These are phyloP conservation scores for Spizellomyces punctatus DNA, from an alignment of 192 early-diverging fungal species.

Conservation along the genomic window DNA sequence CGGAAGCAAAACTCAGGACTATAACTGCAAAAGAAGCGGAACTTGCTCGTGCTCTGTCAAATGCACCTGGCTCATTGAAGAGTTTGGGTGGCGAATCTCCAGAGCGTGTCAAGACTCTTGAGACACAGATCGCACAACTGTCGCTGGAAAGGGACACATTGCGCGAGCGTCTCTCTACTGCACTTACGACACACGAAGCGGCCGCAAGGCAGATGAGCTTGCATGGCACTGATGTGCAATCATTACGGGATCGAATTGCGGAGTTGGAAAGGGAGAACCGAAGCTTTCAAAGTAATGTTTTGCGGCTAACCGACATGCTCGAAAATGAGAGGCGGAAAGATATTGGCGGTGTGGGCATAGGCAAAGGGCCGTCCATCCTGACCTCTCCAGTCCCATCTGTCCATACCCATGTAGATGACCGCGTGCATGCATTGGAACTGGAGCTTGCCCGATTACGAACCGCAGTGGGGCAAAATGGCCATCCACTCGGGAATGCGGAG, in stretches of 20 bases:
- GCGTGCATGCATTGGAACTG: not conserved
- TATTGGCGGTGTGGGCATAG: not conserved
- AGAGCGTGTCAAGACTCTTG: not conserved
- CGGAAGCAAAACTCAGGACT: not conserved
- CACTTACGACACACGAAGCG: not conserved
- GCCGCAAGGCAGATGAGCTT: not conserved
- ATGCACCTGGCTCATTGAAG: not conserved
- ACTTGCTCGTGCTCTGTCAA: not conserved
- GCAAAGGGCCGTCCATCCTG: not conserved
- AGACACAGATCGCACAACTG: not conserved
- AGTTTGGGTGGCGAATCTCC: not conserved
- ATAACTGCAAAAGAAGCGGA: not conserved
- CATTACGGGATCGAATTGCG: not conserved
- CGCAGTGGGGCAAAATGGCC: not conserved
- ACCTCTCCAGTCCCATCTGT: not conserved
- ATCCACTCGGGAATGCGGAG: too few relatives aligned
- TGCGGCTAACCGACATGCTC: not conserved
- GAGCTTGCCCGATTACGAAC: not conserved
- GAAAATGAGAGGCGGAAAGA: not conserved
- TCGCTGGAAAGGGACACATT: not conserved
- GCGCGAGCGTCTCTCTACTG: not conserved
- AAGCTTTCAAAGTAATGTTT: not conserved
- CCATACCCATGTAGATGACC: not conserved
- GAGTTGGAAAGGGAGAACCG: constrained; percentile 6
- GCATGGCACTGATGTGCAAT: not conserved